These are phyloP conservation scores for Penicillium sp. DNA, from an alignment of 2,329 filamentous ascomycete genomes.

Conservation along the genomic window DNA sequence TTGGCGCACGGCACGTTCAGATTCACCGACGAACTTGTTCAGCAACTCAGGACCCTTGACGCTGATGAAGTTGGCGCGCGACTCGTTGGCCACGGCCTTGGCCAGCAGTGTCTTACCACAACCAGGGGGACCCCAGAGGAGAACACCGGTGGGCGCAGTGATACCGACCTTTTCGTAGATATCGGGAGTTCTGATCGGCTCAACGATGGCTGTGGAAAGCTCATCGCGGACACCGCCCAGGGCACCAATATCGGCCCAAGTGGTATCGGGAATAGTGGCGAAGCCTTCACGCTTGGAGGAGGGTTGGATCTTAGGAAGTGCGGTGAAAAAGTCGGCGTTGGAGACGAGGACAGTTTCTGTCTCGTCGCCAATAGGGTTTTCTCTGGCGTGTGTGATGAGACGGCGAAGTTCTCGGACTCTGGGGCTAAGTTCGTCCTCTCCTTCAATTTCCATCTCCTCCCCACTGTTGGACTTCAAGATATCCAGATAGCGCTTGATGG, in stretches of 20 bases:
- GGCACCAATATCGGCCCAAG: constrained; percentile 89
- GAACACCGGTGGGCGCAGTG: constrained; percentile 76
- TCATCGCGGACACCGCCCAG: constrained; percentile 76
- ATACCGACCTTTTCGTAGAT: constrained; percentile 77
- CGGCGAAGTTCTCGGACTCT: constrained; percentile 50
- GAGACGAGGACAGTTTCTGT: constrained; percentile 58
- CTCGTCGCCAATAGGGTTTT: constrained; percentile 53
- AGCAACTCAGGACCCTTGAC: constrained; percentile 95
- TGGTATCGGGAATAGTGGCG: constrained; percentile 88
- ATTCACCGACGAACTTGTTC: constrained; percentile 98
- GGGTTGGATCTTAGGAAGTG: constrained; percentile 73
- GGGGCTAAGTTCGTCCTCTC: constrained; percentile 32
- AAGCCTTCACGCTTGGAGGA: constrained; percentile 92
- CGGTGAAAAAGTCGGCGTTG: constrained; percentile 70
- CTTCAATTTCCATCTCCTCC: constrained; percentile 57
- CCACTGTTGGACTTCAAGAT: constrained; percentile 50
- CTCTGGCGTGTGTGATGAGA: constrained; percentile 57
- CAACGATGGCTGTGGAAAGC: constrained; percentile 81
- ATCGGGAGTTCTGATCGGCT: constrained; percentile 81
- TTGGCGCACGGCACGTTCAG: constrained; percentile 86
- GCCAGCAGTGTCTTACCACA: constrained; percentile 96
- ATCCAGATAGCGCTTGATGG: constrained; percentile 61
- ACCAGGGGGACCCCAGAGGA: constrained; percentile 94
- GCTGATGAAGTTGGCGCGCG: constrained; percentile 95
- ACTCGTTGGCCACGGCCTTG: constrained; percentile 93